Evolutionary conservation across 441 rosid genomes (phyloP).

Genomic region (Adansonia grandidieri): DNA sequence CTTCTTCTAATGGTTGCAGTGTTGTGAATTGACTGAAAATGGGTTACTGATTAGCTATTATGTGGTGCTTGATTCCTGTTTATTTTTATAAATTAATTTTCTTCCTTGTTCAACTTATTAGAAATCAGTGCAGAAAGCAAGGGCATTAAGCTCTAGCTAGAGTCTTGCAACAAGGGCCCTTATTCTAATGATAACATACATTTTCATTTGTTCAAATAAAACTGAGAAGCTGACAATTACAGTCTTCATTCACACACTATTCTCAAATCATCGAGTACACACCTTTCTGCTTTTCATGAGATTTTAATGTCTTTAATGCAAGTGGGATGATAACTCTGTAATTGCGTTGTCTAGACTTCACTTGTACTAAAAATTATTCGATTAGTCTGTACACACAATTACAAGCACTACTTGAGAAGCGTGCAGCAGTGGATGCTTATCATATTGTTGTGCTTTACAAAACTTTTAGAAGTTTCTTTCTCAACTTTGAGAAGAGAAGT

Average conservation of each 20-base stretch:
- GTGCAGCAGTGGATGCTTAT: not conserved
- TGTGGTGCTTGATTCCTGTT: not conserved
- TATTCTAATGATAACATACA: not conserved
- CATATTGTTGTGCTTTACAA: not conserved
- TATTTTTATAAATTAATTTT: not conserved
- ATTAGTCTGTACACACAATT: not conserved
- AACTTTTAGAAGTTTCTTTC: not conserved
- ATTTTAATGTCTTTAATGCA: not conserved
- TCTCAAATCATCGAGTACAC: not conserved
- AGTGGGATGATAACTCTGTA: not conserved
- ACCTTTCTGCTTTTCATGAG: not conserved
- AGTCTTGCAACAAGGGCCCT: not conserved
- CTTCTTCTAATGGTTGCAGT: not conserved
- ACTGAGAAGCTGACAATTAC: not conserved
- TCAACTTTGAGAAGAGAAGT: not conserved
- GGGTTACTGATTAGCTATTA: not conserved
- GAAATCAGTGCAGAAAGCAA: not conserved
- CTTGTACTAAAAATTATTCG: not conserved
- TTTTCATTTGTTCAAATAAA: not conserved
- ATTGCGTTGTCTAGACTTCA: not conserved
- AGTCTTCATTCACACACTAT: not conserved
- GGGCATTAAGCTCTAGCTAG: not conserved
- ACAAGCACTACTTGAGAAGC: not conserved
- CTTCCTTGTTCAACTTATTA: not conserved
- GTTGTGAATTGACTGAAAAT: not conserved